phyloP scores from a whole-genome alignment of 2,329 filamentous ascomycete genomes.

The Emmonsiellopsis sp. region DNA sequence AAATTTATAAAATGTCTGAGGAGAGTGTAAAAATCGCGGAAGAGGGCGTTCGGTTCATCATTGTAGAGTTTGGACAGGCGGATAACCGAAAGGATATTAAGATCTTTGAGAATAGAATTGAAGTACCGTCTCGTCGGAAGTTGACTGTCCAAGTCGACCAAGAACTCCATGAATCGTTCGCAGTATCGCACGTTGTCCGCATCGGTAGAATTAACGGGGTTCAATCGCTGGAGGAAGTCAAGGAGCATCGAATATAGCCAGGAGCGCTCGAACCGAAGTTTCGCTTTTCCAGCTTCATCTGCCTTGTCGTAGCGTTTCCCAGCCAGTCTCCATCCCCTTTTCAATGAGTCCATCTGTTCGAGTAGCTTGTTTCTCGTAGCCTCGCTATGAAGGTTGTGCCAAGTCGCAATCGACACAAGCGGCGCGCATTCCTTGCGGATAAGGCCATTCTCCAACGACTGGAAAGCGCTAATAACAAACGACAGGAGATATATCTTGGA shows the following conservation, averaged over 20 bases:
- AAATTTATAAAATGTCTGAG: conserved; percentile 82
- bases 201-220: conserved; percentile 37
- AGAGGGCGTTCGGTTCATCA: conserved; percentile 61
- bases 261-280: conserved; percentile 79
- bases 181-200: conserved; percentile 68
- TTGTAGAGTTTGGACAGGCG: conserved; percentile 69
- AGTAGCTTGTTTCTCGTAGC: conserved; percentile 62
- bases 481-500: conserved; percentile 75
- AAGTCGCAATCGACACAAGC: conserved; percentile 86
- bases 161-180: conserved; percentile 84
- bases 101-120: conserved; percentile 75
- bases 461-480: conserved; percentile 86
- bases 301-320: conserved; percentile 78
- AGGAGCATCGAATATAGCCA: conserved; percentile 85
- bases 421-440: conserved; percentile 95
- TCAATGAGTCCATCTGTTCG: conserved; percentile 61
- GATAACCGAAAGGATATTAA: conserved; percentile 72
- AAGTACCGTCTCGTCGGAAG: conserved; percentile 89
- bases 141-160: conserved; percentile 86
- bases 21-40: conserved; percentile 73
- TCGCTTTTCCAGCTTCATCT: conserved; percentile 68
- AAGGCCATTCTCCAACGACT: conserved; percentile 79
- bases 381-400: conserved; percentile 84
- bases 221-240: conserved; percentile 69
- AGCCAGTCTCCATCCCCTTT: conserved; percentile 84